Evolutionary conservation across 306 rosid species (phyloP).

Genomic region (Trifolium dubium): DNA sequence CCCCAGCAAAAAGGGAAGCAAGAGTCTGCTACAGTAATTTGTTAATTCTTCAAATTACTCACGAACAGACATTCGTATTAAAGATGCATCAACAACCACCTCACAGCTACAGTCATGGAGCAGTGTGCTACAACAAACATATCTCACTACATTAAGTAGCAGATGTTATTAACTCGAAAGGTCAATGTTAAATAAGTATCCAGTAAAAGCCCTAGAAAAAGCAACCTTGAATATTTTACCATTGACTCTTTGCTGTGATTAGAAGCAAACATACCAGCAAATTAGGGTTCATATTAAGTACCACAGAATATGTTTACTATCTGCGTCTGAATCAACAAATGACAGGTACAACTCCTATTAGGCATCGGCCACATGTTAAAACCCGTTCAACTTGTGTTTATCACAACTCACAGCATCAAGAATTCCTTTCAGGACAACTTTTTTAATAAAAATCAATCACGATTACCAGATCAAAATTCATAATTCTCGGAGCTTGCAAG

Average conservation of each 20-base stretch:
- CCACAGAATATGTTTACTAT: constrained; percentile 47
- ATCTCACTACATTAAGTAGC: constrained; percentile 65
- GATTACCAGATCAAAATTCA: constrained; percentile 50
- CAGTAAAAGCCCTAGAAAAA: constrained; percentile 39
- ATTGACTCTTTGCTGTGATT: constrained; percentile 38
- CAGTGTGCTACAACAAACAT: constrained; percentile 51
- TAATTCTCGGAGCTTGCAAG: constrained; percentile 45
- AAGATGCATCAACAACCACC: constrained; percentile 61
- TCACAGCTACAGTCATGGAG: constrained; percentile 60
- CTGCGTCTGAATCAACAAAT: constrained; percentile 49
- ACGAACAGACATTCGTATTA: constrained; percentile 54
- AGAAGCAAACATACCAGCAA: constrained; percentile 45
- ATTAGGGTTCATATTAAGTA: constrained; percentile 45
- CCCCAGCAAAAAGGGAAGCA: constrained; percentile 59
- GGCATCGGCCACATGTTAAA: constrained; percentile 56
- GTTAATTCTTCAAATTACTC: constrained; percentile 53
- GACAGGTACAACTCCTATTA: constrained; percentile 56
- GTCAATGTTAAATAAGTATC: constrained; percentile 37
- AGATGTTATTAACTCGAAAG: constrained; percentile 46
- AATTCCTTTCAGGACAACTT: constrained; percentile 43
- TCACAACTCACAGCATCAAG: constrained; percentile 64
- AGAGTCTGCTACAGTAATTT: constrained; percentile 53
- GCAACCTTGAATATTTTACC: constrained; percentile 54
- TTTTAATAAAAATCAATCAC: constrained; percentile 40
- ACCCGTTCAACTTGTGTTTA: constrained; percentile 51